Conservation (phyloP, 805 yeast genomes). For the Clavispora phyllophila region DNA sequence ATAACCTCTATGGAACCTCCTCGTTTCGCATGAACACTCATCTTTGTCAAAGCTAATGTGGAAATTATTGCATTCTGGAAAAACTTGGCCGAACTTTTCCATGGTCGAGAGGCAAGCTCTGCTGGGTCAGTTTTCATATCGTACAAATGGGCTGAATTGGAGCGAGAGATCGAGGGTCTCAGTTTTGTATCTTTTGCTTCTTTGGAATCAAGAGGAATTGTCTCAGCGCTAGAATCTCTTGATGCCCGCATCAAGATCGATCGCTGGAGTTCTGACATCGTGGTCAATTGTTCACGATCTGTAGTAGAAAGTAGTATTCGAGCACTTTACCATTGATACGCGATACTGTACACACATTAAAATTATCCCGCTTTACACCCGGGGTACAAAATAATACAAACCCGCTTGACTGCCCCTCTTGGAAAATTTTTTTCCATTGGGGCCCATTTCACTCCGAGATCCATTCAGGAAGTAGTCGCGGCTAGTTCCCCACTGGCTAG, state of each 20-base stretch:
- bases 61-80: constrained; percentile 63
- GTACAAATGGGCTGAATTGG: constrained; percentile 1
- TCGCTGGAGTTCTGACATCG: background rate
- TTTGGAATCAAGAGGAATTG: background rate
- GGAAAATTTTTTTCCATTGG: background rate
- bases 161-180: background rate
- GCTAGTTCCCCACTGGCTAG: background rate
- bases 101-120: constrained; percentile 34
- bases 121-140: constrained; percentile 6
- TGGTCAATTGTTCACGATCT: background rate
- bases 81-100: constrained; percentile 54
- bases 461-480: background rate
- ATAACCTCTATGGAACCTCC: constrained; percentile 89
- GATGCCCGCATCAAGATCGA: background rate
- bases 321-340: background rate
- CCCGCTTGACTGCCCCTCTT: background rate
- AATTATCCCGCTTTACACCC: background rate
- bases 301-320: background rate
- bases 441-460: background rate
- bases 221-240: background rate
- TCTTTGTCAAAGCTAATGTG: constrained; percentile 65
- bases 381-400: constrained; percentile 1
- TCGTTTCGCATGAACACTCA: constrained; percentile 71
- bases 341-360: background rate
- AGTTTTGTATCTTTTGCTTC: background rate